Percentiles rank a stretch among this genome's conserved stretches.
Conservation (phyloP, 2,329 filamentous ascomycete genomes). For the Knoxdaviesia capensis region DNA sequence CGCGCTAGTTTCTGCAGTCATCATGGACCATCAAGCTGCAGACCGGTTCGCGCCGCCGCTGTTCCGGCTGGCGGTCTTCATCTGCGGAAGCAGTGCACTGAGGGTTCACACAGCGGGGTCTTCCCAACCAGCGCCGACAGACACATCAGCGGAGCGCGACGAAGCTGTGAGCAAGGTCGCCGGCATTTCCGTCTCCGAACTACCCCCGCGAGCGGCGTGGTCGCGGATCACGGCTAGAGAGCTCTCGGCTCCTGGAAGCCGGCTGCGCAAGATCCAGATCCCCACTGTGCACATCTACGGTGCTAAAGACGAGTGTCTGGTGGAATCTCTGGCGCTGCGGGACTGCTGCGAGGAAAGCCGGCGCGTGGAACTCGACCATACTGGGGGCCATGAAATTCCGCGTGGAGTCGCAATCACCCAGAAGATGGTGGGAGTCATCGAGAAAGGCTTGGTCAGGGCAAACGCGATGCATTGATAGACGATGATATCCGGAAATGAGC, state of each 20-base stretch:
- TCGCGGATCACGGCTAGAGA: background rate
- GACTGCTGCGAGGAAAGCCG: constrained; percentile 1
- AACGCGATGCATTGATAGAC: no score
- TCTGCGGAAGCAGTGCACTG: constrained; percentile 1
- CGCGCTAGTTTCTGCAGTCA: background rate
- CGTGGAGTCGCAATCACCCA: background rate
- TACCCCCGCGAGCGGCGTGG: background rate
- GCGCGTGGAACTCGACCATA: background rate
- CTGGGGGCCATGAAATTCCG: constrained; percentile 1
- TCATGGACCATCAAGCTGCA: background rate
- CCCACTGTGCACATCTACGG: constrained; percentile 2
- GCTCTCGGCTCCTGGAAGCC: background rate
- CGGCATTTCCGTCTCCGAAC: no score
- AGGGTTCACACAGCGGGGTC: background rate
- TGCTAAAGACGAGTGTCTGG: background rate
- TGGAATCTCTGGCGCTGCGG: background rate
- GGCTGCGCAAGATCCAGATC: background rate
- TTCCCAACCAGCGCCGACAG: no score
- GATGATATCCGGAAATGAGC: no score
- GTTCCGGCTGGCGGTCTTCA: constrained; percentile 3
- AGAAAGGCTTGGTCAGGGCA: background rate
- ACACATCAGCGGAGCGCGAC: no score
- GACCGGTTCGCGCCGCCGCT: background rate
- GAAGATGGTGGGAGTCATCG: constrained; percentile 1
- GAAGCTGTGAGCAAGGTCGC: no score